Conservation (phyloP, 352 stramenopile genomes). For the Pythium biforme region DNA sequence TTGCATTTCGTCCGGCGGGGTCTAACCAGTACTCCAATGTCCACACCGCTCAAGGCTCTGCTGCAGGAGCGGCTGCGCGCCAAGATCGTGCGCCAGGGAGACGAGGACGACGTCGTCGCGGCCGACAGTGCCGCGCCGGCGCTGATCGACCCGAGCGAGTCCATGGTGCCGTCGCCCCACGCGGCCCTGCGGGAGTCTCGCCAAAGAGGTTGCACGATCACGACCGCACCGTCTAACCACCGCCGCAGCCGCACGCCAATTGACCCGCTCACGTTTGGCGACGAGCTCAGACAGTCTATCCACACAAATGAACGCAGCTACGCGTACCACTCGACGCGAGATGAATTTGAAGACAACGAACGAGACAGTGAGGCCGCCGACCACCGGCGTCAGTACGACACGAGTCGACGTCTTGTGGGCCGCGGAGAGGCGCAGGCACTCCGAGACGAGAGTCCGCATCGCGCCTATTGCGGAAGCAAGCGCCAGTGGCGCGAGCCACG, state of each 20-base stretch:
- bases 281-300: neutral
- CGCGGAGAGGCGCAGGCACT: neutral
- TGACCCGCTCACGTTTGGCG: constrained; percentile 1
- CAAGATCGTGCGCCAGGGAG: constrained; percentile 55
- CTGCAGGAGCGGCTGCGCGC: constrained; percentile 69
- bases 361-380: neutral
- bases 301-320: neutral
- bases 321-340: neutral
- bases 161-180: neutral
- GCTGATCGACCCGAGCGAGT: constrained; percentile 18
- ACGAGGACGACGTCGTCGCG: constrained; percentile 16
- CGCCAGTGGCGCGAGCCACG: neutral
- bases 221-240: neutral
- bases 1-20: neutral
- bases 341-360: neutral
- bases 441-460: neutral
- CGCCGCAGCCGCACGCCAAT: neutral
- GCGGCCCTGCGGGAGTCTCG: neutral
- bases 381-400: neutral
- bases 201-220: neutral
- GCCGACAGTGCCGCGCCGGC: neutral
- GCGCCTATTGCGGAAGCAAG: neutral
- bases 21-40: constrained; percentile 29
- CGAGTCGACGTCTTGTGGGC: neutral
- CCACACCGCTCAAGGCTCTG: constrained; percentile 63